Percentiles rank a stretch among this genome's conserved stretches.
Evolutionary conservation across 2,329 filamentous ascomycete genomes (phyloP).

Genomic region (Cladophialophora yegresii): DNA sequence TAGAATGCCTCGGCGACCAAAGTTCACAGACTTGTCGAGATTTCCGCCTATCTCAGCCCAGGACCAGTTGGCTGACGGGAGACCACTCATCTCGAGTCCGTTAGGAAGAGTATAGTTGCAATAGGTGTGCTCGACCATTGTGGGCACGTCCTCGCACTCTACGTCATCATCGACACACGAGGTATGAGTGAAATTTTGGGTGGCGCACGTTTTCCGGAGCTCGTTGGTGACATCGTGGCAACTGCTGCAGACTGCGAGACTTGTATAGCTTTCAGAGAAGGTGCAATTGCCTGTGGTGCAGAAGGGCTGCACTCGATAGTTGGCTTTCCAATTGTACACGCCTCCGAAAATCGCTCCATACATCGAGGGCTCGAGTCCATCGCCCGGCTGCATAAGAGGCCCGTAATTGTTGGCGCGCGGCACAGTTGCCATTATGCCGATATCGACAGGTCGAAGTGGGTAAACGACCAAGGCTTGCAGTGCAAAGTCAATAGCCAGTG

Average conservation of each 20-base stretch:
- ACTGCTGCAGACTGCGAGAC: background rate
- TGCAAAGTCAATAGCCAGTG: background rate
- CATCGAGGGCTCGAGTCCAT: background rate
- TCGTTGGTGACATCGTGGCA: background rate
- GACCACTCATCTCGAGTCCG: background rate
- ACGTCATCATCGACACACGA: background rate
- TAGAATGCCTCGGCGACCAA: background rate
- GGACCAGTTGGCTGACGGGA: background rate
- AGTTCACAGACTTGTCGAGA: background rate
- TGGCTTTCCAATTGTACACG: background rate
- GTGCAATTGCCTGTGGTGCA: background rate
- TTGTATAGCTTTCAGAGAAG: background rate
- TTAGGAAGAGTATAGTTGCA: background rate
- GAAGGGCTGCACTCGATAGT: background rate
- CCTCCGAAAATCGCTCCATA: background rate
- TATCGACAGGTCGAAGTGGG: background rate
- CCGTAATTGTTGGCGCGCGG: background rate
- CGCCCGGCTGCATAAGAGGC: background rate
- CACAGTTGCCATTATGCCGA: background rate
- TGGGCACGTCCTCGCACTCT: background rate
- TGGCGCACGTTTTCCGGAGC: background rate
- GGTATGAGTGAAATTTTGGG: background rate
- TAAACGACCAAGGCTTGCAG: background rate
- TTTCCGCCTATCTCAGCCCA: background rate
- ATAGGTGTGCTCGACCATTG: background rate